Evolutionary conservation across 2,329 filamentous ascomycete species (phyloP).

Genomic region (Pezicula radicicola): DNA sequence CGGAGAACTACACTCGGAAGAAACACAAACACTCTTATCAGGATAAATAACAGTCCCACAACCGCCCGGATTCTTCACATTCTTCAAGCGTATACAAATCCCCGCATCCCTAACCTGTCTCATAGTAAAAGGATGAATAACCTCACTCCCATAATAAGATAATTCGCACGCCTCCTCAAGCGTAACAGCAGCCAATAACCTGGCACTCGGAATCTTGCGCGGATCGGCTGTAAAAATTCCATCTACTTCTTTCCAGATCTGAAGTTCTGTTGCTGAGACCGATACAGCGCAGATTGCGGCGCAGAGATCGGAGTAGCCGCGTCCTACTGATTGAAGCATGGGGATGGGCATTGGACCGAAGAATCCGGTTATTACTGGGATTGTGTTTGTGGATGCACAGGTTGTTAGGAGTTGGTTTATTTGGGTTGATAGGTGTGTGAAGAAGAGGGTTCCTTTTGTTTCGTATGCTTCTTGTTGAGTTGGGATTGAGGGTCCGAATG

Average conservation of each 20-base stretch:
- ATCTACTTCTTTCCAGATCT: slow-evolving; percentile 75
- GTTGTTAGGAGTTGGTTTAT: slow-evolving; percentile 2
- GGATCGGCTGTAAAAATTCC: slow-evolving; percentile 72
- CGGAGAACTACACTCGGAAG: neutral
- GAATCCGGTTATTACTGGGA: slow-evolving; percentile 46
- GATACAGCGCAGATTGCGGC: slow-evolving; percentile 68
- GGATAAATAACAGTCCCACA: slow-evolving; percentile 43
- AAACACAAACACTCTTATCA: neutral
- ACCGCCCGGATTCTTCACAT: slow-evolving; percentile 64
- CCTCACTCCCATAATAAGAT: slow-evolving; percentile 50
- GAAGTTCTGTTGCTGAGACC: slow-evolving; percentile 58
- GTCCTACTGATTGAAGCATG: slow-evolving; percentile 61
- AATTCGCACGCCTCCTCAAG: slow-evolving; percentile 64
- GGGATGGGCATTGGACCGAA: slow-evolving; percentile 67
- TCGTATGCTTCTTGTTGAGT: slow-evolving; percentile 6
- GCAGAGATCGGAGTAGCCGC: slow-evolving; percentile 70
- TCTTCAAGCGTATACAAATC: slow-evolving; percentile 68
- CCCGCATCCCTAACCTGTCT: slow-evolving; percentile 63
- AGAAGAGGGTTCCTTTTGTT: slow-evolving; percentile 5
- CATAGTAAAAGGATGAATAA: slow-evolving; percentile 69
- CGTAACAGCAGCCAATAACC: slow-evolving; percentile 56
- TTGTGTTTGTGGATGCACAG: slow-evolving; percentile 2
- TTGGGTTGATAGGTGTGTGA: neutral
- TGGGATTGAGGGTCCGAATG: neutral
- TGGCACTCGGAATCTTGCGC: slow-evolving; percentile 62